Conservation (phyloP, 768 basidiomycete species). For the Crassisporium funariophilum region DNA sequence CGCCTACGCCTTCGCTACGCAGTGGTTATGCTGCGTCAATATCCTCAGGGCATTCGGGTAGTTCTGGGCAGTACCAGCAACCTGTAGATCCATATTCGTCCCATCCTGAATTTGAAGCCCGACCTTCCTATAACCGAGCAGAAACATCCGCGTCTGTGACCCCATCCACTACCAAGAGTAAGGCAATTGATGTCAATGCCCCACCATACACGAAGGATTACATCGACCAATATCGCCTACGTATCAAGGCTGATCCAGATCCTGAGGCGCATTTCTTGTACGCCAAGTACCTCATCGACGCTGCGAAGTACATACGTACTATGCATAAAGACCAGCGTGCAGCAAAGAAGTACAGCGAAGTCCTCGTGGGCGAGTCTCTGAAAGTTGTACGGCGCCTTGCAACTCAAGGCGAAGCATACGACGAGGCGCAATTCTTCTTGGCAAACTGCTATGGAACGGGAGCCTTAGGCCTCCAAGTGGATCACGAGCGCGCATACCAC, state of each 20-base stretch:
- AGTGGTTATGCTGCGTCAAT: slow-evolving; percentile 27
- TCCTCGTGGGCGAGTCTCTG: slow-evolving; percentile 83
- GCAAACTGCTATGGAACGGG: slow-evolving; percentile 98
- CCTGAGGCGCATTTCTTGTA: slow-evolving; percentile 97
- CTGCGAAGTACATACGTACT: slow-evolving; percentile 86
- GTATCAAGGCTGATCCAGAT: slow-evolving; percentile 97
- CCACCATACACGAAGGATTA: slow-evolving; percentile 95
- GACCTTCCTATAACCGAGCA: slow-evolving; percentile 58
- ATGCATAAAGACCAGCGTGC: slow-evolving; percentile 76
- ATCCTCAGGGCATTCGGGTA: slow-evolving; percentile 26
- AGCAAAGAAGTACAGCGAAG: slow-evolving; percentile 89
- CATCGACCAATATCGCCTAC: slow-evolving; percentile 95
- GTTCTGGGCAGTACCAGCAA: slow-evolving; percentile 21
- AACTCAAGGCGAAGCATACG: slow-evolving; percentile 87
- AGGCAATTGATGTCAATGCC: slow-evolving; percentile 78
- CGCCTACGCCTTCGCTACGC: slow-evolving; percentile 18
- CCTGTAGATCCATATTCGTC: slow-evolving; percentile 28
- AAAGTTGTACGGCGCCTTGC: slow-evolving; percentile 93
- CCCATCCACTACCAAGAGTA: slow-evolving; percentile 65
- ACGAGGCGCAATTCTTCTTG: slow-evolving; percentile 98
- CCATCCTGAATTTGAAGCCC: slow-evolving; percentile 55
- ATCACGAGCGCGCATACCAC: slow-evolving; percentile 97
- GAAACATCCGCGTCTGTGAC: slow-evolving; percentile 58
- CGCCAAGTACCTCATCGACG: slow-evolving; percentile 98
- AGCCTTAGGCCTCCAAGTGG: slow-evolving; percentile 91